Base-by-base conservation (phyloP, 2,329 filamentous ascomycete species). In the Penicillium fuscoglaucum region DNA sequence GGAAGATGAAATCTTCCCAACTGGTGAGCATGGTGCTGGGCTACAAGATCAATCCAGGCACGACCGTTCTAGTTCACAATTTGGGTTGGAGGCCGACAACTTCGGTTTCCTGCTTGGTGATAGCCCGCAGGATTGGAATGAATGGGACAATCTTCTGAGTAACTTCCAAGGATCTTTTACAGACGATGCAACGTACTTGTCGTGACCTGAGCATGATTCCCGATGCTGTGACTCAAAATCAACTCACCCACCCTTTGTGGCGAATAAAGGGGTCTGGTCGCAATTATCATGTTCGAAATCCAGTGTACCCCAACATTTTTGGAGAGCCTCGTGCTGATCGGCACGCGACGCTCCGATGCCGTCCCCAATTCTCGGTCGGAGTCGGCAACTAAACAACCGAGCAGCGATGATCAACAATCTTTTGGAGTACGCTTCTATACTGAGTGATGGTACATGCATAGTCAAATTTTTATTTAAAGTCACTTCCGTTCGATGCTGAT, bases 71-170 rank as follows among this genome's bases (percentile, higher is more conserved):
- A 31, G 13, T 26, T 41, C 21, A 48, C 44, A 54, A 17, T 44
- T 52, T 3, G 55, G 37, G 10, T 8, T 24, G 8, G 58, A 53
- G 28, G 21, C 37, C 4, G 57, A 52, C 5, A 52, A 55, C 13
- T 48, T 63, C 19, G 54, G 60, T 10, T 61, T 61, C 43, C 21
- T 61, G 8, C 44, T 61, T 10, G 57, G 62, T 13, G 58, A 64
- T 33, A 68, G 66, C 29, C 63, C 66, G 6, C 61, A 69, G 54
- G 61, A 69, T 48, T 72, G 70, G 70, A 56, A 56, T 49, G 65
- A 72, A 51, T 71, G 70, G 67, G 66, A 71, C 39, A 60, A 62
- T n/a, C 57, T 72, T 4, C 59, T 71, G n/a, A 63, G 66, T n/a
- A 61, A 71, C 15, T 72, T 69, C 13, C 67, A 69, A 29, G 60